A percentile compares a stretch with the other conserved stretches of the same genome.
phyloP scores from a whole-genome alignment of 2,329 filamentous ascomycete genomes.

The Penicillium polonicum region DNA sequence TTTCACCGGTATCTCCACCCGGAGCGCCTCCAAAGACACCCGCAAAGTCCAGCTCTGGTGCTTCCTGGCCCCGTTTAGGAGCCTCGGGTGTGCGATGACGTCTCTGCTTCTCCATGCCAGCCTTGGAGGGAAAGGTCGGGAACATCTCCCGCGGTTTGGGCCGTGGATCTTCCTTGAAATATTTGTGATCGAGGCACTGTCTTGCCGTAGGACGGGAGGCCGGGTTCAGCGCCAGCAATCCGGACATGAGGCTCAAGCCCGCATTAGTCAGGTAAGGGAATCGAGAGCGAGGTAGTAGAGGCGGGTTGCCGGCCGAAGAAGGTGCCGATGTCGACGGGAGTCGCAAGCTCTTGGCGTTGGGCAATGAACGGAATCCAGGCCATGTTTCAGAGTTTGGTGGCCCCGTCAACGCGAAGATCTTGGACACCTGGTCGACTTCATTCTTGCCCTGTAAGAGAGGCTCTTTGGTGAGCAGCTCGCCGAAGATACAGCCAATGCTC shows the following conservation, averaged over 20 bases:
- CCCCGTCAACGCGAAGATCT: constrained; percentile 87
- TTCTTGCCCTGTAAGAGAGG: constrained; percentile 85
- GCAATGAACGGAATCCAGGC: constrained; percentile 82
- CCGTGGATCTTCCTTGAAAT: constrained; percentile 85
- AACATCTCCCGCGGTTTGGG: constrained; percentile 92
- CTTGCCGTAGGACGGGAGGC: constrained; percentile 66
- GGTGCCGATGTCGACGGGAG: constrained; percentile 53
- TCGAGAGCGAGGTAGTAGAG: constrained; percentile 63
- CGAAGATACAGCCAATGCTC: constrained; percentile 95
- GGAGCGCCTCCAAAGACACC: constrained; percentile 68
- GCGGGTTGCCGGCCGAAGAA: constrained; percentile 41
- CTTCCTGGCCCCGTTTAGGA: constrained; percentile 72
- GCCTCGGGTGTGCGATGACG: constrained; percentile 75
- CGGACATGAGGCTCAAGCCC: constrained; percentile 67
- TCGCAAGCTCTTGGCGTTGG: constrained; percentile 78
- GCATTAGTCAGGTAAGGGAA: constrained; percentile 80
- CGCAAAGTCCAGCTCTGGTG: constrained; percentile 64
- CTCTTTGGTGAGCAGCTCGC: constrained; percentile 79
- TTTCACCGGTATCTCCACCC: constrained; percentile 62
- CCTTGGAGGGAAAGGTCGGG: constrained; percentile 94
- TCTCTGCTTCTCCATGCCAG: constrained; percentile 80
- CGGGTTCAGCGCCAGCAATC: constrained; percentile 74
- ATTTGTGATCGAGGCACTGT: constrained; percentile 74
- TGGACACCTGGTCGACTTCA: constrained; percentile 84
- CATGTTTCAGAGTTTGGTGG: constrained; percentile 78